A percentile compares a stretch with the other conserved stretches of the same genome.
phyloP scores from a whole-genome alignment of 176 grass and related monocot species.

The maize (Zea mays) region Zm-B73-REFERENCE-NAM-5.0 NC_050105.1:9052001-9052500 shows the following conservation, averaged over 20 bases:
- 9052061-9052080: not conserved
- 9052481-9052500: not conserved
- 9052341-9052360: conserved; percentile 40
- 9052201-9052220: not conserved
- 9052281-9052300: conserved; percentile 38
- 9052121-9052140: conserved; percentile 54
- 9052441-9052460: conserved; percentile 37
- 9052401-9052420: conserved; percentile 3
- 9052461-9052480: no score
- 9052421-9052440: conserved; percentile 23
- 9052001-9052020: not conserved
- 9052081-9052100: conserved; percentile 41
- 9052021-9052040: not conserved
- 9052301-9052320: conserved; percentile 13
- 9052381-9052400: conserved; percentile 21
- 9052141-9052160: not conserved
- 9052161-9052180: conserved; percentile 31
- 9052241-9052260: not conserved
- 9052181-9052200: not conserved
- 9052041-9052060: not conserved
- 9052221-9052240: not conserved
- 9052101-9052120: conserved; percentile 57
- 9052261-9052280: not conserved
- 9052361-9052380: conserved; percentile 36
- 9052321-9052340: conserved; percentile 35